Conservation (phyloP, 257 asterid genomes). For the Penstemon barbatus region DNA sequence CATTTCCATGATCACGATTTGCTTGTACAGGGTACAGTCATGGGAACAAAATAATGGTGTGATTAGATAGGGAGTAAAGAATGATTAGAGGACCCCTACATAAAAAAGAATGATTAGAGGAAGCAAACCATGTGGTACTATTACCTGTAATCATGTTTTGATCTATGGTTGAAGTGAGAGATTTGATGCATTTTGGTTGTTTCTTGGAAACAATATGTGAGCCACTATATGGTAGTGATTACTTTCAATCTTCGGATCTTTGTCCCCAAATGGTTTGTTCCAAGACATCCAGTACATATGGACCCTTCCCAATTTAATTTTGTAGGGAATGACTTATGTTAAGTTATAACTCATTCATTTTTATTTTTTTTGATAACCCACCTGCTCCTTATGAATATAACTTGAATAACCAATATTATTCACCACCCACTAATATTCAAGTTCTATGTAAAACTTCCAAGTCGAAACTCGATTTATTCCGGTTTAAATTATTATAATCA, state of each 20-base stretch:
- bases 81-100: neutral
- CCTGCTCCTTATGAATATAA: neutral
- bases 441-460: too few relatives aligned
- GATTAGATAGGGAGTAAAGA: slow-evolving; percentile 33
- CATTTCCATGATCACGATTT: too few relatives aligned
- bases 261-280: slow-evolving; percentile 36
- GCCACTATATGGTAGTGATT: slow-evolving; percentile 11
- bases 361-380: neutral
- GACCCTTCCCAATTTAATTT: neutral
- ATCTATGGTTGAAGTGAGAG: slow-evolving; percentile 17
- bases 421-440: too few relatives aligned
- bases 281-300: slow-evolving; percentile 38
- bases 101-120: slow-evolving; percentile 1
- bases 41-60: slow-evolving; percentile 12
- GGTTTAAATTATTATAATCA: too few relatives aligned
- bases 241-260: slow-evolving; percentile 25
- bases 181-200: slow-evolving; percentile 41
- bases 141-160: slow-evolving; percentile 39
- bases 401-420: too few relatives aligned
- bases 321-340: neutral
- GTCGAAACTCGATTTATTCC: too few relatives aligned
- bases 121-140: slow-evolving; percentile 63
- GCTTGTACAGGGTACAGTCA: neutral
- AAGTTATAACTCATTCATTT: neutral
- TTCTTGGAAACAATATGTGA: slow-evolving; percentile 16